Conservation (phyloP, 148 eudicot species). For the Agrostemma githago region DNA sequence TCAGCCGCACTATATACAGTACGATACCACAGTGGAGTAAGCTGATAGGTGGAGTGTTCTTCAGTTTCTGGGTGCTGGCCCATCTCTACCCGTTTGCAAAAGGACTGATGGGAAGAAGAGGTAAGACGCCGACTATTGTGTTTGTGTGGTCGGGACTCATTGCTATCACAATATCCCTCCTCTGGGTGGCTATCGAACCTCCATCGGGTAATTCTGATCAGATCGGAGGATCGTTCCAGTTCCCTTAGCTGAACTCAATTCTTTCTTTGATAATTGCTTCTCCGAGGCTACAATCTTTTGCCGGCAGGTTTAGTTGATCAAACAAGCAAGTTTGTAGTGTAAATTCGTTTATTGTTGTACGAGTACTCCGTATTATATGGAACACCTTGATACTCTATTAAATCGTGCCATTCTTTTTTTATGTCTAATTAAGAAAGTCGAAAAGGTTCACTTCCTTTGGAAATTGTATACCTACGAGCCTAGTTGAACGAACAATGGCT, state of each 20-base stretch:
- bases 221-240: conserved; percentile 83
- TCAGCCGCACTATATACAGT: conserved; percentile 83
- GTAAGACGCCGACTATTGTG: conserved; percentile 84
- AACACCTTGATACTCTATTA: background rate
- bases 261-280: conserved; percentile 22
- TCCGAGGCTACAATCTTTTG: background rate
- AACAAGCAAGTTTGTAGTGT: conserved; percentile 2
- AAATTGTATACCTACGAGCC: no score
- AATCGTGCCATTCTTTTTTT: background rate
- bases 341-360: conserved; percentile 31
- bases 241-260: conserved; percentile 41
- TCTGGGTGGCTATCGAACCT: conserved; percentile 87
- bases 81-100: conserved; percentile 88
- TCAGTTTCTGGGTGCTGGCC: conserved; percentile 91
- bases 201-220: conserved; percentile 50
- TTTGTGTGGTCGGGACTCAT: conserved; percentile 88
- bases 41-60: conserved; percentile 83
- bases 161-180: conserved; percentile 81
- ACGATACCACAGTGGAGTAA: conserved; percentile 85
- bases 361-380: conserved; percentile 3
- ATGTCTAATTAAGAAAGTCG: no score
- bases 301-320: conserved; percentile 8
- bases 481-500: no score
- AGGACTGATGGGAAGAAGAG: conserved; percentile 93
- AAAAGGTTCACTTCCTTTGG: no score